Evolutionary conservation across 2,329 filamentous ascomycete species (phyloP).

Genomic region (Talaromyces funiculosus): DNA sequence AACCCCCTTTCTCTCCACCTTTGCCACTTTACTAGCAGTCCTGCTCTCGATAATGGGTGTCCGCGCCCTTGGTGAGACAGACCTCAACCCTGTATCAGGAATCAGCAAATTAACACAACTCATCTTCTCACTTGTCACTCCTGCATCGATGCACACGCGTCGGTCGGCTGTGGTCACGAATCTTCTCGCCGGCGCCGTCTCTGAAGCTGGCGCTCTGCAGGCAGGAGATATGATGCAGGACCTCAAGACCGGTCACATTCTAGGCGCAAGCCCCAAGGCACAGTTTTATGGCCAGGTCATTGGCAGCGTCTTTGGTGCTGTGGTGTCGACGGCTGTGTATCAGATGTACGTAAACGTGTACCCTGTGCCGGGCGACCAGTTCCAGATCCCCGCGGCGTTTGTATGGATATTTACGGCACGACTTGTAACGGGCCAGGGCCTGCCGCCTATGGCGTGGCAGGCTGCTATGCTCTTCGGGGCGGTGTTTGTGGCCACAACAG

Average conservation of each 20-base stretch:
- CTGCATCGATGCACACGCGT: slow-evolving; percentile 69
- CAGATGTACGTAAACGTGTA: slow-evolving; percentile 88
- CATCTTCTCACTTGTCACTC: slow-evolving; percentile 86
- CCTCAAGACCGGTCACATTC: slow-evolving; percentile 87
- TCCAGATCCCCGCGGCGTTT: slow-evolving; percentile 89
- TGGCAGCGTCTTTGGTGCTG: slow-evolving; percentile 76
- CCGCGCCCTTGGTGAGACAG: slow-evolving; percentile 68
- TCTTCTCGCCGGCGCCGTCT: slow-evolving; percentile 84
- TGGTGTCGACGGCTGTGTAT: slow-evolving; percentile 83
- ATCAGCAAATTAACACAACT: slow-evolving; percentile 96
- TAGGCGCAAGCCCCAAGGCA: slow-evolving; percentile 86
- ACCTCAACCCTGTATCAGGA: slow-evolving; percentile 91
- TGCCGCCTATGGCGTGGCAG: slow-evolving; percentile 76
- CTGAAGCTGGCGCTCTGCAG: slow-evolving; percentile 79
- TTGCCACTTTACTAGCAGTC: slow-evolving; percentile 79
- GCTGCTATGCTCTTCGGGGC: slow-evolving; percentile 70
- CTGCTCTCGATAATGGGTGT: slow-evolving; percentile 60
- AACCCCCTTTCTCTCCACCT: slow-evolving; percentile 66
- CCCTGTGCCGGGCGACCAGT: slow-evolving; percentile 77
- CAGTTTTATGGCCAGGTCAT: slow-evolving; percentile 97
- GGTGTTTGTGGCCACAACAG: slow-evolving; percentile 67
- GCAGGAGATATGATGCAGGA: slow-evolving; percentile 97
- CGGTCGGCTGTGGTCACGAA: slow-evolving; percentile 86
- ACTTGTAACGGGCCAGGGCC: slow-evolving; percentile 81
- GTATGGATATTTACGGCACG: slow-evolving; percentile 97